These are phyloP conservation scores for Phytophthora ohioensis DNA, from an alignment of 352 stramenopile species.

Conservation along the genomic window DNA sequence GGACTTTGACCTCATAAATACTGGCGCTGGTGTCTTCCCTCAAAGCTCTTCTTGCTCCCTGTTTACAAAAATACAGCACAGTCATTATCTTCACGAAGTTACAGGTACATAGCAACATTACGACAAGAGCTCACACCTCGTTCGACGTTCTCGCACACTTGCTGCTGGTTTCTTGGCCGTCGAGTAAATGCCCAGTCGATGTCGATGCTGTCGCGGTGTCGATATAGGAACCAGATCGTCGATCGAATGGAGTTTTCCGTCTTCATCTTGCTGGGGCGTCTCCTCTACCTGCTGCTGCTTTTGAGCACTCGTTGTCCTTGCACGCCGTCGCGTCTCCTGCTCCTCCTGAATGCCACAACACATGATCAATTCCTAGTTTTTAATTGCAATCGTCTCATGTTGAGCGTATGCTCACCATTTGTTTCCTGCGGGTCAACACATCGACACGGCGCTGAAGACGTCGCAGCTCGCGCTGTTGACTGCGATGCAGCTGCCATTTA, in stretches of 20 bases:
- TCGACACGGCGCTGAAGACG: slow-evolving; percentile 48
- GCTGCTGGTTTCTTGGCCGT: slow-evolving; percentile 41
- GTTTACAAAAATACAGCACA: slow-evolving; percentile 4
- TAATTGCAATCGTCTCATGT: not conserved
- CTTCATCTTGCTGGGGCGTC: not conserved
- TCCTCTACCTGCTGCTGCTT: slow-evolving; percentile 25
- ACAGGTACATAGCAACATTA: slow-evolving; percentile 1
- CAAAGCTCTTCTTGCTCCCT: slow-evolving; percentile 21
- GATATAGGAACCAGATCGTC: not conserved
- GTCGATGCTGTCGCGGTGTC: slow-evolving; percentile 24
- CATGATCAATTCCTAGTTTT: not conserved
- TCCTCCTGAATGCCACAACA: slow-evolving; percentile 30
- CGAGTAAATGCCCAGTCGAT: slow-evolving; percentile 51
- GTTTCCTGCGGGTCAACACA: slow-evolving; percentile 31
- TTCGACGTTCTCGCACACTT: slow-evolving; percentile 13
- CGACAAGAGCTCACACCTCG: slow-evolving; percentile 18
- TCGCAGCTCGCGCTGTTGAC: slow-evolving; percentile 51
- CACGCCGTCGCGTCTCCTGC: slow-evolving; percentile 28
- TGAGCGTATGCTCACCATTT: slow-evolving; percentile 19
- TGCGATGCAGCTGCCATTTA: slow-evolving; percentile 46
- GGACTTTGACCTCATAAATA: slow-evolving; percentile 11
- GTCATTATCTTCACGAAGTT: slow-evolving; percentile 9
- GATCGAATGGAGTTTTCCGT: no score
- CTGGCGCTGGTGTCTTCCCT: not conserved
- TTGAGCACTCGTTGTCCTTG: slow-evolving; percentile 17